Evolutionary conservation across 2,329 filamentous ascomycete genomes (phyloP).

Genomic region (Beauveria sp.): DNA sequence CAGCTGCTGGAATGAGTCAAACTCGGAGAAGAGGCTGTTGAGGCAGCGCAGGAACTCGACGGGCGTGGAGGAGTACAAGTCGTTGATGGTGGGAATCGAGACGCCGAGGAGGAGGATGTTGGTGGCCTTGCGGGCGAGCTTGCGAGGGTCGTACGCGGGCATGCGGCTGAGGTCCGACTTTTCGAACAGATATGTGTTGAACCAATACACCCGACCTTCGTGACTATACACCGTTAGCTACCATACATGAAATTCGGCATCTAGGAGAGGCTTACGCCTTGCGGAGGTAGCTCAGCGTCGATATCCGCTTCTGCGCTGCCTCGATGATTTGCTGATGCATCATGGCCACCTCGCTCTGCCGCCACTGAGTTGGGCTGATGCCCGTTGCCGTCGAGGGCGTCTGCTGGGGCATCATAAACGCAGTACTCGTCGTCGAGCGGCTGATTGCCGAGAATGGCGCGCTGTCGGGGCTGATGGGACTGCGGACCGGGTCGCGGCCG

Average conservation of each 20-base stretch:
- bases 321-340: slow-evolving; percentile 67
- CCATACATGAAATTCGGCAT: neutral
- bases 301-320: slow-evolving; percentile 83
- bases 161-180: slow-evolving; percentile 71
- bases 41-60: slow-evolving; percentile 82
- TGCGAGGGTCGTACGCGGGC: slow-evolving; percentile 77
- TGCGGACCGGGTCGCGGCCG: slow-evolving; percentile 16
- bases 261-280: slow-evolving; percentile 63
- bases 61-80: slow-evolving; percentile 72
- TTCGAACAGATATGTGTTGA: slow-evolving; percentile 92
- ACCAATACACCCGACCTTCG: slow-evolving; percentile 94
- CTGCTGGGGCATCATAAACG: slow-evolving; percentile 20
- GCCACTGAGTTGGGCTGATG: slow-evolving; percentile 21
- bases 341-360: slow-evolving; percentile 40
- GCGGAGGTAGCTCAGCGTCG: slow-evolving; percentile 83
- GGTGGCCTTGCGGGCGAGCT: slow-evolving; percentile 81
- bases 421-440: slow-evolving; percentile 31
- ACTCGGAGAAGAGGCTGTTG: slow-evolving; percentile 79
- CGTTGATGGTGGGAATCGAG: slow-evolving; percentile 81
- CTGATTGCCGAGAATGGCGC: slow-evolving; percentile 35
- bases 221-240: slow-evolving; percentile 48
- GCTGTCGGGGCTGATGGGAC: slow-evolving; percentile 26
- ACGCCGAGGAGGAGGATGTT: slow-evolving; percentile 91
- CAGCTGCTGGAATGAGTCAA: slow-evolving; percentile 85
- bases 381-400: slow-evolving; percentile 14